phyloP scores from a whole-genome alignment of 2,329 filamentous ascomycete species.

The Colletotrichum spinosum region DNA sequence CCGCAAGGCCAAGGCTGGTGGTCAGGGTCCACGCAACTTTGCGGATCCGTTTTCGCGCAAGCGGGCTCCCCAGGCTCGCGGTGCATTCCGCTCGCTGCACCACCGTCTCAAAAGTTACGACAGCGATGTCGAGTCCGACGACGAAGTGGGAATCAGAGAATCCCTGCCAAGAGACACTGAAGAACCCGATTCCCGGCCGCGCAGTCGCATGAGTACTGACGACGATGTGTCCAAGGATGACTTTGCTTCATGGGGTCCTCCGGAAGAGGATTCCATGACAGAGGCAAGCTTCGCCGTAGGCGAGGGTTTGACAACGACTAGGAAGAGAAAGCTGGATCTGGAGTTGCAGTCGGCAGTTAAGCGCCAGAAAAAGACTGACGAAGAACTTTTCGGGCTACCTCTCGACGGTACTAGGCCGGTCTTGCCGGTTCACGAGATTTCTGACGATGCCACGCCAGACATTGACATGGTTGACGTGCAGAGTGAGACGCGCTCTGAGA shows the following conservation, averaged over 20 bases:
- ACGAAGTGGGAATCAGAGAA: conserved; percentile 72
- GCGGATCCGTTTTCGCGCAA: conserved; percentile 74
- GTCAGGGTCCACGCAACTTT: conserved; percentile 64
- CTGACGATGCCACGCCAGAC: conserved; percentile 64
- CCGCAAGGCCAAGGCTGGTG: conserved; percentile 72
- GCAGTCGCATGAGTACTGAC: conserved; percentile 78
- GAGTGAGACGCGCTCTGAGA: conserved; percentile 58
- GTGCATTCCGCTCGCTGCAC: conserved; percentile 82
- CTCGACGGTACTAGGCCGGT: conserved; percentile 65
- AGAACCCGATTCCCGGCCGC: conserved; percentile 84
- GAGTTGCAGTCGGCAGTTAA: conserved; percentile 79
- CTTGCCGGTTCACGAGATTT: conserved; percentile 57
- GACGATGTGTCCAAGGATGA: conserved; percentile 58
- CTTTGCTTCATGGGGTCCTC: conserved; percentile 58
- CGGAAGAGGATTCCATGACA: conserved; percentile 75
- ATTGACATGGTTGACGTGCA: conserved; percentile 58
- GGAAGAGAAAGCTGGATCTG: conserved; percentile 80
- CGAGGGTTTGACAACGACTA: conserved; percentile 63
- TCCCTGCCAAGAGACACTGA: conserved; percentile 82
- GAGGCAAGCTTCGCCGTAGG: conserved; percentile 77
- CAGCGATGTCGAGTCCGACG: conserved; percentile 89
- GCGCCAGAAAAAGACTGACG: conserved; percentile 82
- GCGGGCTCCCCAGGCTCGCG: conserved; percentile 67
- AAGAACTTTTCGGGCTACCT: conserved; percentile 79
- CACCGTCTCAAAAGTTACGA: conserved; percentile 80